These are phyloP conservation scores for Aspergillus sp. DNA, from an alignment of 2,329 filamentous ascomycete genomes.

Conservation along the genomic window DNA sequence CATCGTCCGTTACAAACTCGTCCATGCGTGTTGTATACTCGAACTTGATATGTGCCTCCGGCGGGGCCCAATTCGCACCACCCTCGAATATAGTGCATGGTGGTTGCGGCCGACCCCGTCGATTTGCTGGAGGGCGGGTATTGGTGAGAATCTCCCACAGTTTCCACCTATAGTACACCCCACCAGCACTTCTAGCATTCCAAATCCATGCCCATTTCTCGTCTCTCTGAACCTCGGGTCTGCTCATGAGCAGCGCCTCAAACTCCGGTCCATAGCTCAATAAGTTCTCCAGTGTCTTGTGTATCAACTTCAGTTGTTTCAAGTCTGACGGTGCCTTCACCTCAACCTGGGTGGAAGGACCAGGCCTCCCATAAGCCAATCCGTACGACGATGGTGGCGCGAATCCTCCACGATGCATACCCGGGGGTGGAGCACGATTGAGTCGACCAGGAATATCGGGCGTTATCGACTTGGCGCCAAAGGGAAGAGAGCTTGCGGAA, in stretches of 20 bases:
- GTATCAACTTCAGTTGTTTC: constrained; percentile 77
- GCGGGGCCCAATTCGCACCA: constrained; percentile 74
- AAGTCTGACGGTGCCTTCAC: constrained; percentile 77
- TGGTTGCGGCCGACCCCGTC: constrained; percentile 52
- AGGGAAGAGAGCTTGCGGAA: constrained; percentile 62
- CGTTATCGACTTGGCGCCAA: constrained; percentile 71
- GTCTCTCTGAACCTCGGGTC: constrained; percentile 77
- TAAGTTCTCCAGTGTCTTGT: constrained; percentile 80
- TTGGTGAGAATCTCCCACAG: constrained; percentile 84
- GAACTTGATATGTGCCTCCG: constrained; percentile 71
- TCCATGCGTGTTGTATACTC: constrained; percentile 76
- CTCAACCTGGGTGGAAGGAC: constrained; percentile 63
- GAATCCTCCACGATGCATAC: constrained; percentile 62
- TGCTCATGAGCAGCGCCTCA: constrained; percentile 87
- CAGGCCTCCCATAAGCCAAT: constrained; percentile 48
- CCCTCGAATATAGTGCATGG: constrained; percentile 69
- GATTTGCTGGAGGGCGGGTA: constrained; percentile 43
- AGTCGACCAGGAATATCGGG: constrained; percentile 49
- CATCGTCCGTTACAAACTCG: constrained; percentile 78
- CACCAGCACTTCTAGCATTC: constrained; percentile 76
- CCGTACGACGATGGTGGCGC: constrained; percentile 75
- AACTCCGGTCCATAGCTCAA: constrained; percentile 81
- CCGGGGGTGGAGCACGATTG: constrained; percentile 52
- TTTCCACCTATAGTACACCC: constrained; percentile 90
- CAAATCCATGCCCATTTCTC: constrained; percentile 95